Conservation (phyloP, 73 alveolate species). For the Paramecium sexaurelia region DNA sequence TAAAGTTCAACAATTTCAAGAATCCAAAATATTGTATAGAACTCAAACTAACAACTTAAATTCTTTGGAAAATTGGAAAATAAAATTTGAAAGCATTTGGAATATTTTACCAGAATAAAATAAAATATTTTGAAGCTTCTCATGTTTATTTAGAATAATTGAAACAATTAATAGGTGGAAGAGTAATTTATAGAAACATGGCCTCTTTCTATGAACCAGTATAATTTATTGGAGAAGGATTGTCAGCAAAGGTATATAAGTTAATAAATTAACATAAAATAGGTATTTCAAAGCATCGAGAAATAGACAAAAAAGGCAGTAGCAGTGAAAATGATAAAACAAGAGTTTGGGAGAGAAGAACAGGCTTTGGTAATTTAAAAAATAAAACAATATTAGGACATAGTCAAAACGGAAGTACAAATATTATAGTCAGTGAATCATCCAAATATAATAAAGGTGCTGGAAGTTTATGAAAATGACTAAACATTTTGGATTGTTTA, state of each 20-base stretch:
- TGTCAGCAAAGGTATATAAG: constrained; percentile 36
- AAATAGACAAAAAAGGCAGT: not conserved
- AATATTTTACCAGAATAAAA: constrained; percentile 27
- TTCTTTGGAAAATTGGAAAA: constrained; percentile 16
- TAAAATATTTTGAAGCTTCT: constrained; percentile 47
- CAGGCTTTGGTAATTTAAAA: not conserved
- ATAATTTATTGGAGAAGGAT: constrained; percentile 48
- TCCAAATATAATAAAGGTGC: not conserved
- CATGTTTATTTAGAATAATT: not conserved
- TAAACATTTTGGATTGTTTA: constrained; percentile 48
- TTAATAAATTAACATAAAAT: not conserved
- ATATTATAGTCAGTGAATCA: not conserved
- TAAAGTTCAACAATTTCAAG: constrained; percentile 1
- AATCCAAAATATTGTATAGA: constrained; percentile 31
- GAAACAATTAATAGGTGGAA: not conserved
- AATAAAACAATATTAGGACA: not conserved
- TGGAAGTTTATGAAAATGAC: constrained; percentile 48
- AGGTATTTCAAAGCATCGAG: constrained; percentile 5
- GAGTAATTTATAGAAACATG: constrained; percentile 48
- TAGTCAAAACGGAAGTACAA: constrained; percentile 16
- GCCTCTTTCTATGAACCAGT: constrained; percentile 54
- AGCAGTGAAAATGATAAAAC: constrained; percentile 43
- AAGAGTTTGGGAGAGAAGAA: constrained; percentile 12
- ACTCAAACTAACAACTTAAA: not conserved
- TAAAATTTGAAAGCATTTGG: constrained; percentile 38